Conservation (phyloP, 2,329 filamentous ascomycete genomes). For the Ambrosiella cleistominuta region DNA sequence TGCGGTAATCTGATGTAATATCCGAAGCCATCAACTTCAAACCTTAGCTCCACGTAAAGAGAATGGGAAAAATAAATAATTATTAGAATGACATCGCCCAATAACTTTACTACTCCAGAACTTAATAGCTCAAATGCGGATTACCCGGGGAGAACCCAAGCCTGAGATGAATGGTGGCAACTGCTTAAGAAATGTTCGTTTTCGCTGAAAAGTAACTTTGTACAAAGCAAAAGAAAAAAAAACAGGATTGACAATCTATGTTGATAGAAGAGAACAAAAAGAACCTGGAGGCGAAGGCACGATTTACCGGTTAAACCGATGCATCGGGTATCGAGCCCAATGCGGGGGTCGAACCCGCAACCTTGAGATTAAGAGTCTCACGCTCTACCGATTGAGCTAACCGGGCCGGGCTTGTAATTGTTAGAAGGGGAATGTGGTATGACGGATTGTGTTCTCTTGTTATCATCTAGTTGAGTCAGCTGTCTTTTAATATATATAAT, state of each 20-base stretch:
- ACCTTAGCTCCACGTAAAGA: background rate
- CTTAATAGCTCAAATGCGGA: too few relatives aligned
- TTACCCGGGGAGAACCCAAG: too few relatives aligned
- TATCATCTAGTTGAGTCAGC: too few relatives aligned
- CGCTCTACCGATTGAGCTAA: conserved; percentile 57
- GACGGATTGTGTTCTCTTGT: background rate
- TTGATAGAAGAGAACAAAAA: background rate
- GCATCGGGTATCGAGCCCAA: conserved; percentile 14
- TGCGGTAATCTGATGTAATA: background rate
- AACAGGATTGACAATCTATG: background rate
- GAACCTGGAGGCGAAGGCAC: background rate
- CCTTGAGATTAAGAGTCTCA: conserved; percentile 46
- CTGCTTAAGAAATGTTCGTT: too few relatives aligned
- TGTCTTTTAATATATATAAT: too few relatives aligned
- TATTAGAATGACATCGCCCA: background rate
- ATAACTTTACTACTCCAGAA: too few relatives aligned
- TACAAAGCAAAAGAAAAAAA: background rate
- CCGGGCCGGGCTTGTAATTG: conserved; percentile 23
- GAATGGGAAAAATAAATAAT: background rate
- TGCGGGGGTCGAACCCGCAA: conserved; percentile 25
- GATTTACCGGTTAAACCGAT: conserved; percentile 4
- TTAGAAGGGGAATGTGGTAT: background rate
- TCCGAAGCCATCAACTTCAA: background rate
- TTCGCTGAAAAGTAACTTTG: background rate
- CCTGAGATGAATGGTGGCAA: too few relatives aligned